Base-by-base conservation (phyloP, 208 protist genomes). In the Acanthamoeba castellanii region DNA sequence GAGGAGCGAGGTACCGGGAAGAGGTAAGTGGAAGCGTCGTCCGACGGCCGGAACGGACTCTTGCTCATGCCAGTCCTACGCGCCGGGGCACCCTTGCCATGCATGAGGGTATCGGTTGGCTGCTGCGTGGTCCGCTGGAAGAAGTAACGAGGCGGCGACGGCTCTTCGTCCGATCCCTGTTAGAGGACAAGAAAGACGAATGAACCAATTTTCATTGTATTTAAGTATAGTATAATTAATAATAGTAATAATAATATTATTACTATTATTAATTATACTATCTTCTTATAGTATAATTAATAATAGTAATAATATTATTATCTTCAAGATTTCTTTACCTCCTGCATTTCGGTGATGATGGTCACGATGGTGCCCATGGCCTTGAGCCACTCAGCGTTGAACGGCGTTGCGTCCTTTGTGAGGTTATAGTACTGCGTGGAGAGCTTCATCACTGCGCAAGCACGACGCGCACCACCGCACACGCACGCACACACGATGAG, bases 1-100 rank as follows among this genome's bases (percentile, higher is more conserved):
- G 4, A 3, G 16, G 95, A 95, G 52, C 66, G 52, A 64, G 57
- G 42, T 72, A 94, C 61, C 13, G 52, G 88, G 50, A 95, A 96
- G 57, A 70, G 92, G n/a, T 82, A 94, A 18, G 42, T 94, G 6
- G 74, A 61, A 47, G 96, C 94, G 45, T 97, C 96, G 47, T 97
- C 96, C 13, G 95, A 96, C 7, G 95, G 95, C 25, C 96, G 45
- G 93, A 97, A 97, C 0, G 45, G 25, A 55, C 45, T 95, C 57
- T 66, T 57, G 47, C 52, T 81, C 32, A 96, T 61, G 25, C 59
- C 88, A 0, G 47, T 81, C n/a, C 89, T 25, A 5, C 45, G 45
- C 7, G 89, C 89, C 25, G 89, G 61, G 22, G 89, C 61, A 25
- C 70, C 61, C 89, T 93, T 55, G 30, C 52, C 50, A 34, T 66